Evolutionary conservation across 768 basidiomycete genomes (phyloP), one percentile per base, ranked within the genome.

Genomic region (Termitomyces sp.): DNA sequence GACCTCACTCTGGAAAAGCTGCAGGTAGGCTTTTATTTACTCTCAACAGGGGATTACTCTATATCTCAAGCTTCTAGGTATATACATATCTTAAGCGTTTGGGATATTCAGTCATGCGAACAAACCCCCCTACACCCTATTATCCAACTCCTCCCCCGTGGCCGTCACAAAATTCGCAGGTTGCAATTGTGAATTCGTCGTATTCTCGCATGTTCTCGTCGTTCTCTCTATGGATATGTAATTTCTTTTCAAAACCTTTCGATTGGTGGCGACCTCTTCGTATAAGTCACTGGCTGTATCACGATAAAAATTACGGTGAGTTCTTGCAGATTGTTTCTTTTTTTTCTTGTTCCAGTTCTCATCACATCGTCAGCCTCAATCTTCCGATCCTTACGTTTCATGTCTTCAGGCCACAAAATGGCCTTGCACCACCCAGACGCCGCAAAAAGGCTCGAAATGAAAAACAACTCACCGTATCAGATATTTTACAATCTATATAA

Each of bases 401-500:
- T 95, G 26, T 82, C 88, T 10, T 75, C 85, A 3, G 88, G 91
- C 1, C 85, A 89, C 67, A 63, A 67, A 8, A 57, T 76, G 12
- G 80, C 85, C 42, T 72, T 86, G 22, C 69, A 76, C 44, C 64
- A 73, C 47, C 64, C 71, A 4, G 62, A 67, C 34, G 57, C 53
- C 5, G 58, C 60, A 37, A 61, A 60, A 52, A 65, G 60, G 36
- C 55, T 58, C 16, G 61, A 62, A 22, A 53, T 56, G 18, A 65
- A 63, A 44, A 43, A 57, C 4, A 53, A 64, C 2, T 82, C 87
- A 1, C 88, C 89, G 0, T 98, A 95, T 69, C 76, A 82, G 51
- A 80, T 93, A 4, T 98, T 97, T 74, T 98, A 80, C 71, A 89
- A 97, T 66, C 77, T 93, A 4, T 96, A 95, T 76, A 97, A 96